Conservation (phyloP, 176 grass and related monocot genomes). For the Carex myosuroides region DNA sequence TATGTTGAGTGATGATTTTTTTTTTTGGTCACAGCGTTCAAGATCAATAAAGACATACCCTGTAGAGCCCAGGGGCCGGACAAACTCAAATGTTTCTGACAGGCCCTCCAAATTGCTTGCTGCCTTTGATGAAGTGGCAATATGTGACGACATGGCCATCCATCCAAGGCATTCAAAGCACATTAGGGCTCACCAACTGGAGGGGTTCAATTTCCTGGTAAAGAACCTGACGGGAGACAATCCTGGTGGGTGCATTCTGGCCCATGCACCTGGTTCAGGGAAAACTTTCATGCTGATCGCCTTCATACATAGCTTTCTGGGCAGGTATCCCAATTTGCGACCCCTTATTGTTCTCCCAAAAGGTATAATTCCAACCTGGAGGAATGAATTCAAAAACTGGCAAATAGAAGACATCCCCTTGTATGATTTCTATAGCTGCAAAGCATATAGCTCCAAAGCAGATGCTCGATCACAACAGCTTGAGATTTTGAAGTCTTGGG, state of each 20-base stretch:
- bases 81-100: constrained; percentile 25
- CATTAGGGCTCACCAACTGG: constrained; percentile 77
- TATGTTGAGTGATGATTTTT: background rate
- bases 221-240: constrained; percentile 67
- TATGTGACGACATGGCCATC: constrained; percentile 29
- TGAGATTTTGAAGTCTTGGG: constrained; percentile 62
- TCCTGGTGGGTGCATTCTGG: constrained; percentile 81
- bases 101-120: background rate
- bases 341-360: constrained; percentile 80
- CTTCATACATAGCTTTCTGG: constrained; percentile 80
- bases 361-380: constrained; percentile 71
- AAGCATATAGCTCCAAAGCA: constrained; percentile 41
- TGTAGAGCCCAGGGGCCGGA: constrained; percentile 21
- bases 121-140: constrained; percentile 14
- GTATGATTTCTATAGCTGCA: constrained; percentile 68
- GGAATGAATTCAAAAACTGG: constrained; percentile 67
- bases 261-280: constrained; percentile 83
- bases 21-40: constrained; percentile 29
- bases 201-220: constrained; percentile 75
- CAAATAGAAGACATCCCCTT: constrained; percentile 60
- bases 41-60: constrained; percentile 28
- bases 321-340: constrained; percentile 46
- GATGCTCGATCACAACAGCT: constrained; percentile 47
- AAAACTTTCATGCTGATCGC: constrained; percentile 86
- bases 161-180: constrained; percentile 54